These are phyloP conservation scores for Pichia sp. DNA, from an alignment of 1,139 yeast genomes.

Conservation along the genomic window DNA sequence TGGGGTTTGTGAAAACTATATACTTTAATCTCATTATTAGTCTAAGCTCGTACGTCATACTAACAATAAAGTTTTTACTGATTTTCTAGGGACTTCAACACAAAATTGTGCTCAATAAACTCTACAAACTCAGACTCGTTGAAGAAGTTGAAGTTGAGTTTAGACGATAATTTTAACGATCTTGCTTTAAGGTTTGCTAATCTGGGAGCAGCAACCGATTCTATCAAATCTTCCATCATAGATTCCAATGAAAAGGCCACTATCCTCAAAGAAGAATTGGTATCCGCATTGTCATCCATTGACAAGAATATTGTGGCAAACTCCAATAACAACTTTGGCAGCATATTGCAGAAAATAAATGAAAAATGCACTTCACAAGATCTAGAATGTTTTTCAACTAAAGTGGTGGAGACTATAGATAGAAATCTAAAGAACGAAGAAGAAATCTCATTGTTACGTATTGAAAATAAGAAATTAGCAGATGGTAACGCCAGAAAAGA, in stretches of 20 bases:
- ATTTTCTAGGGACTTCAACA: neutral
- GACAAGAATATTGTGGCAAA: slow-evolving; percentile 6
- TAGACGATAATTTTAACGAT: slow-evolving; percentile 12
- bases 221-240: neutral
- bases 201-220: slow-evolving; percentile 3
- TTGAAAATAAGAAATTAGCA: neutral
- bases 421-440: neutral
- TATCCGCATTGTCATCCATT: slow-evolving; percentile 8
- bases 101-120: neutral
- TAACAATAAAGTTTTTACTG: neutral
- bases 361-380: neutral
- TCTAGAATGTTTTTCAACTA: neutral
- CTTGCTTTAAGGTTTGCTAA: slow-evolving; percentile 6
- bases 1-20: slow-evolving; percentile 1
- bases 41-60: neutral
- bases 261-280: neutral
- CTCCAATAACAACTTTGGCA: neutral
- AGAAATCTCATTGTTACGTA: neutral
- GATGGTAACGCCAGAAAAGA: neutral
- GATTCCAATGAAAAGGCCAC: neutral
- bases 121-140: neutral
- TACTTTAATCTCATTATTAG: neutral
- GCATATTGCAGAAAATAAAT: neutral
- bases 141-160: neutral
- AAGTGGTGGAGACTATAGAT: neutral